Evolutionary conservation across 2,329 filamentous ascomycete species (phyloP).

Genomic region (Nothophoma quercina): DNA sequence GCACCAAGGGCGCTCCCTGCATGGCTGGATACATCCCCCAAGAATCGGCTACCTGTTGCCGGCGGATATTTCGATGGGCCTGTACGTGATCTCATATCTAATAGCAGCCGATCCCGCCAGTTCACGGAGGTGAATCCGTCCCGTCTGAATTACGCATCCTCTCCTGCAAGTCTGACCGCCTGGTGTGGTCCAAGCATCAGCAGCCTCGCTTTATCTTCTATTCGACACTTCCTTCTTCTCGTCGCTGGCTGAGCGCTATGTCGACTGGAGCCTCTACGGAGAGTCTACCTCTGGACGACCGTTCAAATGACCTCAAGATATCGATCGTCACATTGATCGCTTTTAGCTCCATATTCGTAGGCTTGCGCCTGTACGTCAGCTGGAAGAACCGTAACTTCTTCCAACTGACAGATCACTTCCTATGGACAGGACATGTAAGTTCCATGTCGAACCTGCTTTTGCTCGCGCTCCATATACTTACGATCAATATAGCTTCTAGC

Average conservation of each 20-base stretch:
- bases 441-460: neutral
- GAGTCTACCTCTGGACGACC: constrained; percentile 30
- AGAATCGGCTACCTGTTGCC: neutral
- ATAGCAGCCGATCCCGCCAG: constrained; percentile 2
- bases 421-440: constrained; percentile 36
- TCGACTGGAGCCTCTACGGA: constrained; percentile 8
- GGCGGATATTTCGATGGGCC: neutral
- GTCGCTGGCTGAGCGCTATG: constrained; percentile 17
- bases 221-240: neutral
- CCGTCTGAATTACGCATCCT: neutral
- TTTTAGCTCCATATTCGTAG: constrained; percentile 35
- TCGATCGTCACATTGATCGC: constrained; percentile 29
- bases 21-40: neutral
- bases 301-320: constrained; percentile 32
- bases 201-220: constrained; percentile 3
- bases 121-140: neutral
- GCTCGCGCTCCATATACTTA: constrained; percentile 9
- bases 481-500: constrained; percentile 24
- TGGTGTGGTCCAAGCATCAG: constrained; percentile 14
- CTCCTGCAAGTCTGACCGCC: constrained; percentile 6
- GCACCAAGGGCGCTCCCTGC: constrained; percentile 11
- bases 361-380: constrained; percentile 28
- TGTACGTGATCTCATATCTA: constrained; percentile 16
- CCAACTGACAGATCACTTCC: constrained; percentile 33
- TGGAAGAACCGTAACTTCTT: constrained; percentile 32